Evolutionary conservation across 257 asterid genomes (phyloP).

Genomic region (Solanum chiquidenum): DNA sequence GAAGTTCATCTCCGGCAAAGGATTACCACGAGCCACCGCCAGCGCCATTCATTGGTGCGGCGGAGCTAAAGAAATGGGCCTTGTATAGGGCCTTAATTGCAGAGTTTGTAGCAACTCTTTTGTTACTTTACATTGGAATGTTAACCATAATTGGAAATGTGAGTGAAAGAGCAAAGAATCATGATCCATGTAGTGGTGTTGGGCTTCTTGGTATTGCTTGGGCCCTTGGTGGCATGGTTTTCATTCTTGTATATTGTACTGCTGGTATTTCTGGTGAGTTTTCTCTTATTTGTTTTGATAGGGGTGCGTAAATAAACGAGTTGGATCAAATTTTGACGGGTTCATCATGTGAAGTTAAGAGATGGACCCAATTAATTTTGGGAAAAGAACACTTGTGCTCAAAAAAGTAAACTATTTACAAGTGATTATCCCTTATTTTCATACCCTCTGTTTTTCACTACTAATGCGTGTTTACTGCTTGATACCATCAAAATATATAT

Average conservation of each 20-base stretch:
- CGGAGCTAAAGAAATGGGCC: background rate
- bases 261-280: conserved; percentile 36
- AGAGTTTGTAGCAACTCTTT: background rate
- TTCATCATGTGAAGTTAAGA: no score
- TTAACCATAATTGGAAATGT: background rate
- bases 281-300: background rate
- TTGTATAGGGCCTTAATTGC: background rate
- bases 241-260: conserved; percentile 38
- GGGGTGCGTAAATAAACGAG: no score
- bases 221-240: conserved; percentile 16
- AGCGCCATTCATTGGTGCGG: background rate
- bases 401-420: no score
- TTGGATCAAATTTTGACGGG: background rate
- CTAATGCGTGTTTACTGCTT: no score
- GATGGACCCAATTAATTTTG: no score
- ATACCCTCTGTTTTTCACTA: no score
- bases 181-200: background rate
- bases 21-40: background rate
- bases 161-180: background rate
- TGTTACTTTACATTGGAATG: background rate
- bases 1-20: background rate
- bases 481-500: no score
- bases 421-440: no score
- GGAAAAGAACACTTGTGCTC: no score
- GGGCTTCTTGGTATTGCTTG: background rate